Percentiles rank a stretch among this genome's conserved stretches.
Evolutionary conservation across 2,329 filamentous ascomycete species (phyloP).

Genomic region (Bimuria novae-zelandiae): DNA sequence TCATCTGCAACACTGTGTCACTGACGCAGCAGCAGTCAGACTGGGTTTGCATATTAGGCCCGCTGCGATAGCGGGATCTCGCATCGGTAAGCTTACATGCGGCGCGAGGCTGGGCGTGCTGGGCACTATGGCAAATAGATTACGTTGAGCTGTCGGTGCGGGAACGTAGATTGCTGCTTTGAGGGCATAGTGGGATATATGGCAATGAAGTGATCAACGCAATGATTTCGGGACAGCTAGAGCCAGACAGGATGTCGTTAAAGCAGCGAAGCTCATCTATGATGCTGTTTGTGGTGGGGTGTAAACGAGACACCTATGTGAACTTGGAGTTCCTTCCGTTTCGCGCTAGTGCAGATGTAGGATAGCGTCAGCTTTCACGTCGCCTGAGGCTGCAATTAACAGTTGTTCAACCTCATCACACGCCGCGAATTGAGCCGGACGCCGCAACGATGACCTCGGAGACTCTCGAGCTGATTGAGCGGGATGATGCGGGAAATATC

Average conservation of each 20-base stretch:
- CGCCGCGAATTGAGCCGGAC: background rate
- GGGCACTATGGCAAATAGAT: conserved; percentile 13
- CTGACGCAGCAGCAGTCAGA: background rate
- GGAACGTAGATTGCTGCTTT: conserved; percentile 7
- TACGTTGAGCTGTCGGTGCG: conserved; percentile 3
- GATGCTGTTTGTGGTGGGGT: conserved; percentile 1
- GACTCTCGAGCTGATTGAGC: conserved; percentile 41
- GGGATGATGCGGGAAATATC: conserved; percentile 57
- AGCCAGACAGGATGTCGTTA: background rate
- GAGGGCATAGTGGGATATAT: background rate
- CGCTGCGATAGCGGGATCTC: conserved; percentile 6
- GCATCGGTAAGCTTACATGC: conserved; percentile 1
- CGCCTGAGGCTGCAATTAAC: too few relatives aligned
- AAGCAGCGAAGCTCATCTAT: conserved; percentile 1
- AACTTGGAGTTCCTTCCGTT: background rate
- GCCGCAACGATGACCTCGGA: conserved; percentile 13
- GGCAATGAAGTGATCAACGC: background rate
- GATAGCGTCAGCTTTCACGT: background rate
- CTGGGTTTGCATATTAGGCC: background rate
- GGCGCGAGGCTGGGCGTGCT: conserved; percentile 3
- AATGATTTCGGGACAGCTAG: background rate
- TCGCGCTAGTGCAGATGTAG: background rate
- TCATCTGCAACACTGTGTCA: background rate
- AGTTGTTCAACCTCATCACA: background rate
- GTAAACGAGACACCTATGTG: background rate